Conservation (phyloP, 2,329 filamentous ascomycete genomes). For the Sporothrix globosa region DNA sequence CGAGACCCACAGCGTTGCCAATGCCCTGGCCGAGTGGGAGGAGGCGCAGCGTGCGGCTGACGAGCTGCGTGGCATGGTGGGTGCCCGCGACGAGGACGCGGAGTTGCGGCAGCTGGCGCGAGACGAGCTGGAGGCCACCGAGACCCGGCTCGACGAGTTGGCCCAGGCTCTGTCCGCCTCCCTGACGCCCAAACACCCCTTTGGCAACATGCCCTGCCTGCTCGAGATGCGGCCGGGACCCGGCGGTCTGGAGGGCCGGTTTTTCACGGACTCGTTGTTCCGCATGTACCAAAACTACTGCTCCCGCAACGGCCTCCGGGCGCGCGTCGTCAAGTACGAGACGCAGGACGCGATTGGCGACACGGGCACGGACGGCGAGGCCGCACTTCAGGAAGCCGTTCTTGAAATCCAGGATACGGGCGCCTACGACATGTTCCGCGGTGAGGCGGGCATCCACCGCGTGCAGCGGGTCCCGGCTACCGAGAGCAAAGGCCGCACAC, state of each 20-base stretch:
- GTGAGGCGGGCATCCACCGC: slow-evolving; percentile 91
- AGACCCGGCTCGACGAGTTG: slow-evolving; percentile 63
- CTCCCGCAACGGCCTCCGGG: slow-evolving; percentile 65
- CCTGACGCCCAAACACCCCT: slow-evolving; percentile 85
- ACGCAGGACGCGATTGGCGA: slow-evolving; percentile 66
- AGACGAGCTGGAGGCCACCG: slow-evolving; percentile 77
- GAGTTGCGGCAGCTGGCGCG: slow-evolving; percentile 78
- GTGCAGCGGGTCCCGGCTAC: slow-evolving; percentile 93
- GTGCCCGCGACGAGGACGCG: slow-evolving; percentile 58
- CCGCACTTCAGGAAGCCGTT: slow-evolving; percentile 81
- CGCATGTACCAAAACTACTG: slow-evolving; percentile 85
- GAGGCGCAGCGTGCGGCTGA: slow-evolving; percentile 54
- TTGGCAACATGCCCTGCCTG: slow-evolving; percentile 85
- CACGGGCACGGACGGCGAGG: slow-evolving; percentile 60
- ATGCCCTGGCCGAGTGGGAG: slow-evolving; percentile 63
- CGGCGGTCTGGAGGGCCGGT: slow-evolving; percentile 85
- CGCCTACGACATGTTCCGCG: slow-evolving; percentile 79
- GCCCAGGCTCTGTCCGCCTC: slow-evolving; percentile 71
- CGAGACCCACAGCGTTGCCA: slow-evolving; percentile 61
- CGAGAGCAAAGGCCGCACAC: slow-evolving; percentile 86
- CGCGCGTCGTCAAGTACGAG: slow-evolving; percentile 78
- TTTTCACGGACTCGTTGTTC: slow-evolving; percentile 85
- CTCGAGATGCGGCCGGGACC: slow-evolving; percentile 91
- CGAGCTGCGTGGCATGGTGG: slow-evolving; percentile 58
- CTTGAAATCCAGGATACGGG: slow-evolving; percentile 77